Evolutionary conservation across 2,329 filamentous ascomycete species (phyloP).

Genomic region (Dothistroma pini): DNA sequence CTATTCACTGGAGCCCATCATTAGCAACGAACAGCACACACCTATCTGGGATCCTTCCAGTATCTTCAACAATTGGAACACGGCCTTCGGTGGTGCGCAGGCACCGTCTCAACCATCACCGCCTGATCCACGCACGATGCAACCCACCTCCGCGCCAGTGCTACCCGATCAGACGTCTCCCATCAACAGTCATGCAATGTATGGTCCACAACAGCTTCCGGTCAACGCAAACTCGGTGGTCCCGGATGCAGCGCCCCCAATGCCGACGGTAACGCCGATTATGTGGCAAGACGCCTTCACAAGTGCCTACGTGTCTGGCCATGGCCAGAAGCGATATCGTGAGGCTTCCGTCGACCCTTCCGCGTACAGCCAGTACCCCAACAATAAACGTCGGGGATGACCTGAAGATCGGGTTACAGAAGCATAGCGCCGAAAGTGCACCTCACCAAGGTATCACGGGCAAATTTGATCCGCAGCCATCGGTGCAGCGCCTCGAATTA

Average conservation of each 20-base stretch:
- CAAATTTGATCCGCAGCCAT: slow-evolving; percentile 1
- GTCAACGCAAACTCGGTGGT: slow-evolving; percentile 18
- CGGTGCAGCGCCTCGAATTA: neutral
- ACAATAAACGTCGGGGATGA: slow-evolving; percentile 22
- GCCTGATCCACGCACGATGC: slow-evolving; percentile 30
- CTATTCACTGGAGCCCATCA: slow-evolving; percentile 26
- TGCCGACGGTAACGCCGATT: slow-evolving; percentile 43
- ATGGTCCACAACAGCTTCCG: slow-evolving; percentile 23
- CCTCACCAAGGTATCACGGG: slow-evolving; percentile 1
- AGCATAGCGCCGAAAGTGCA: neutral
- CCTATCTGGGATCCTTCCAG: slow-evolving; percentile 36
- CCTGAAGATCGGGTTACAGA: neutral
- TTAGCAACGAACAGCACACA: slow-evolving; percentile 29
- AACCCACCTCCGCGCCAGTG: slow-evolving; percentile 28
- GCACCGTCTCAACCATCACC: slow-evolving; percentile 43
- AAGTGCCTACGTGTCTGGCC: slow-evolving; percentile 34
- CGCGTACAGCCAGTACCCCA: slow-evolving; percentile 17
- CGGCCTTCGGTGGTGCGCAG: slow-evolving; percentile 76
- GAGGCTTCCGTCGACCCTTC: slow-evolving; percentile 37
- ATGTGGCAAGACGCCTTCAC: slow-evolving; percentile 52
- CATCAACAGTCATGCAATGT: slow-evolving; percentile 21
- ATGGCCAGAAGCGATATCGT: slow-evolving; percentile 45
- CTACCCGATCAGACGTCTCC: slow-evolving; percentile 37
- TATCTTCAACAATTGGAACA: slow-evolving; percentile 79
- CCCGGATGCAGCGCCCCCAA: slow-evolving; percentile 19